Base-by-base conservation (phyloP, 805 yeast genomes). In the Schizosaccharomyces pombe region DNA sequence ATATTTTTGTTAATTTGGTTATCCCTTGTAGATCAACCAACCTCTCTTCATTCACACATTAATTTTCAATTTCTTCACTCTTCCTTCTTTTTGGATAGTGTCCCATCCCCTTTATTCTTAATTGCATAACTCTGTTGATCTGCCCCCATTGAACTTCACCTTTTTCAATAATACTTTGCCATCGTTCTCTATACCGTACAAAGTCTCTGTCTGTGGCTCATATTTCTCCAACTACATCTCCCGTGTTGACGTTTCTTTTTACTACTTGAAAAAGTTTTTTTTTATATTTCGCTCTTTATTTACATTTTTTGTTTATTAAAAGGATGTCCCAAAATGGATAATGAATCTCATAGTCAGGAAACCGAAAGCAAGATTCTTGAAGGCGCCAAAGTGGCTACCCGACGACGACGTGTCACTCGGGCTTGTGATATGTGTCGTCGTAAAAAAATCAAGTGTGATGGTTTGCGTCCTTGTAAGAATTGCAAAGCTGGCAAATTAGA, bases 401-500 rank as follows among this genome's bases (percentile, higher is more conserved):
- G 49, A 43, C 49, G 53, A 8, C 31, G 75, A 59, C 67, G 85
- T 56, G 85, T 79, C 40, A 74, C 80, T 0, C 67, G 82, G 56
- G 87, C 87, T 3, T 81, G 89, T 61, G 81, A 77, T 59, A 75
- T 73, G 57, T 81, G 87, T 62, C 70, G 86, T 16, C 19, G 72
- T 65, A 79, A 78, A 64, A 81, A 81, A 62, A 82, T 79, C 58
- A 78, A 79, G 62, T 82, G 89, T 65, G 84, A 80, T 62, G 87
- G 86, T 2, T 72, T 73, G 60, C 79, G 74, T 59, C 87, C 86
- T 0, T 82, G 89, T 64, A 73, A 74, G 39, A 82, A 78, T 63
- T 84, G 94, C 63, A 93, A 1, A 93, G 83, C 0, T 84, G 83
- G 66, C 77, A 83, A 14, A 82, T 80, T 64, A 79, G 60, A 57